phyloP scores from a whole-genome alignment of 139 green algal genomes.

The Chlorella sp. region DNA sequence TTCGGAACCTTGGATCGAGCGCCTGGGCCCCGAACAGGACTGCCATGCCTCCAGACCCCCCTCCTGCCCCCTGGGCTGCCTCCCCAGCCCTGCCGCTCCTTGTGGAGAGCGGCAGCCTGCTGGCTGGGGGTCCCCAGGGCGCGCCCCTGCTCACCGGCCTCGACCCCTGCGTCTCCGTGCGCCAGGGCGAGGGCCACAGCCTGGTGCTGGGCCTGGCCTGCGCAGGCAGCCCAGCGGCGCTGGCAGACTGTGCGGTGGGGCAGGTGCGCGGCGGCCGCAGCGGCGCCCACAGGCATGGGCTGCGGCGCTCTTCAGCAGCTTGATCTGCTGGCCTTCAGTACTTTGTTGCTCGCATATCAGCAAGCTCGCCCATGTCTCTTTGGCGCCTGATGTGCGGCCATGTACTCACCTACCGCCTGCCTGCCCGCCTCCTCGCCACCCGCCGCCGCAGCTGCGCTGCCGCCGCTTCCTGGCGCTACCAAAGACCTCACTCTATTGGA shows the following conservation, averaged over 20 bases:
- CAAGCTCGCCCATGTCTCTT: not conserved
- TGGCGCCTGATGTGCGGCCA: no score
- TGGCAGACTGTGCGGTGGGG: not conserved
- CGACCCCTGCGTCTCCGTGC: not conserved
- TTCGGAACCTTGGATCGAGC: no score
- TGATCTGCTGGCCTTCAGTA: no score
- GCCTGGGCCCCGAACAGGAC: no score
- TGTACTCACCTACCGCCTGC: not conserved
- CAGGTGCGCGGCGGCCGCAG: not conserved
- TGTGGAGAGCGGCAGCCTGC: not conserved
- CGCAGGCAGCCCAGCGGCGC: not conserved
- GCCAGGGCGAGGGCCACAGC: not conserved
- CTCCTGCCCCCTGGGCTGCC: no score
- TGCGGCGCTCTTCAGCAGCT: no score
- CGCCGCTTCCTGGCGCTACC: slow-evolving; percentile 51
- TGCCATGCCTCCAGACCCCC: no score
- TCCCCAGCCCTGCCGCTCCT: not conserved
- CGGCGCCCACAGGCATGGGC: not conserved
- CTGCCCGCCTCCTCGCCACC: not conserved
- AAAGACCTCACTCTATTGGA: slow-evolving; percentile 91
- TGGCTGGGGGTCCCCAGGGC: not conserved
- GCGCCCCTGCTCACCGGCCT: not conserved
- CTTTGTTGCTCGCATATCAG: no score
- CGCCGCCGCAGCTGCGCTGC: not conserved
- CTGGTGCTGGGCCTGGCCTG: not conserved